phyloP scores from a whole-genome alignment of 192 early-diverging fungal species.

The Kappamyces sp. region DNA sequence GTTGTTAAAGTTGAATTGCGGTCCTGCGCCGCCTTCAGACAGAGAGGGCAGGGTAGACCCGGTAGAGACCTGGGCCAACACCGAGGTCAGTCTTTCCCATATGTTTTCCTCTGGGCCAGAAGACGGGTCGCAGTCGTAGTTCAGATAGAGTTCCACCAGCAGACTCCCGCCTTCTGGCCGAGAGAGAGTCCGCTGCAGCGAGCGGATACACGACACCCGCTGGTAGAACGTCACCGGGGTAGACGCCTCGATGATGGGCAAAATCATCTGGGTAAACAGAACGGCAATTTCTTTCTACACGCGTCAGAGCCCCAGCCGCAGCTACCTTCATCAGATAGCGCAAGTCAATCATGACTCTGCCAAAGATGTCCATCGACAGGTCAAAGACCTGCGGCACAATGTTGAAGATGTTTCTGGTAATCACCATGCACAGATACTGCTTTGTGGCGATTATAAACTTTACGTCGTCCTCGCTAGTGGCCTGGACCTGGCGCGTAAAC shows the following conservation, averaged over 20 bases:
- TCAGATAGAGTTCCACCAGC: constrained; percentile 73
- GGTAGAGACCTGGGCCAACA: constrained; percentile 52
- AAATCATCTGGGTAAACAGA: constrained; percentile 67
- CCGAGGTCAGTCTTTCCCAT: constrained; percentile 67
- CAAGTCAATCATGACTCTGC: constrained; percentile 53
- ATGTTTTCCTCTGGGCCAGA: constrained; percentile 55
- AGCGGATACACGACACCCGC: constrained; percentile 57
- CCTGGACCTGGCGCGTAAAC: constrained; percentile 21
- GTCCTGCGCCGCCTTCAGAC: not conserved
- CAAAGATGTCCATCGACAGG: constrained; percentile 68
- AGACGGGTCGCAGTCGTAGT: constrained; percentile 72
- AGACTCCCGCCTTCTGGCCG: constrained; percentile 46
- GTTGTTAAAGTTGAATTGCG: not conserved
- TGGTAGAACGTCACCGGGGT: constrained; percentile 44
- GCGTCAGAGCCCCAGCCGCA: not conserved
- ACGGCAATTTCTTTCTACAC: constrained; percentile 68
- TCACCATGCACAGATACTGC: constrained; percentile 68
- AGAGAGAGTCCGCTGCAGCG: constrained; percentile 50
- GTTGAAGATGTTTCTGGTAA: constrained; percentile 67
- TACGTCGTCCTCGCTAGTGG: constrained; percentile 16
- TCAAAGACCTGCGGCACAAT: constrained; percentile 62
- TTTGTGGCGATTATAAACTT: constrained; percentile 48
- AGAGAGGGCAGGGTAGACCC: constrained; percentile 4
- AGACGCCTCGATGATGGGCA: constrained; percentile 68
- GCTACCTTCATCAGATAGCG: constrained; percentile 41